Base-by-base conservation (phyloP, 768 basidiomycete genomes). In the Butyriboletus loyo region DNA sequence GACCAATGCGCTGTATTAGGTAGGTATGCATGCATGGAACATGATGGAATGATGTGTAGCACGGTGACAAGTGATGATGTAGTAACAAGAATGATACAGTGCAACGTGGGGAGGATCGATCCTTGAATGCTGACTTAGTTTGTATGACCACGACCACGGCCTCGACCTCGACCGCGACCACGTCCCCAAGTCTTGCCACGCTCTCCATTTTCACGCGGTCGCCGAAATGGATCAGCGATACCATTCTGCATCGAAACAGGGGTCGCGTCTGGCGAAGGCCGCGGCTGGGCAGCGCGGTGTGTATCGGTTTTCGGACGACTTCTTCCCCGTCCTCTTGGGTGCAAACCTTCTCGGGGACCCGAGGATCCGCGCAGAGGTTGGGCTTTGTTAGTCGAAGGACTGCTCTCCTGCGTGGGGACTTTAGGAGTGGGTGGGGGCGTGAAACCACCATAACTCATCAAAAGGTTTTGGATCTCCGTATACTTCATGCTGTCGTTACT, bases 371-470 rank as follows among this genome's bases (percentile, higher is more conserved):
- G 32, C 46, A 50, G 17, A 42, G 51, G 53, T 43, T 55, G 55
- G 39, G 49, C 55, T 31, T 49, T 37, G 56, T 56, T 46, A 56
- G 62, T 24, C 27, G 43, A 42, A 22, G 58, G 55, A 24, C 48
- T 52, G 39, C 31, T 45, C 38, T 55, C 48, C 25, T 52, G 60
- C 28, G 32, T 39, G 4, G 54, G 15, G 4, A 50, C 60, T 34
- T 55, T 59, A 31, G 68, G 65, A 15, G 72, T 71, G 30, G 73
- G 66, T 47, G 77, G 76, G n/a, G 76, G 75, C 5, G 76, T 76
- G 61, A 80, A 78, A 17, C 73, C 74, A 15, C 82, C 82, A 54
- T 70, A 79, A 35, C 67, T 74, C 66, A 75, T 74, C 49, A 87
- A 62, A 13, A 86, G 70, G 53, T 77, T 77, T 47, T 77, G 63